Conservation (phyloP, 108 stramenopile genomes). For the Skeletonema potamos region DNA sequence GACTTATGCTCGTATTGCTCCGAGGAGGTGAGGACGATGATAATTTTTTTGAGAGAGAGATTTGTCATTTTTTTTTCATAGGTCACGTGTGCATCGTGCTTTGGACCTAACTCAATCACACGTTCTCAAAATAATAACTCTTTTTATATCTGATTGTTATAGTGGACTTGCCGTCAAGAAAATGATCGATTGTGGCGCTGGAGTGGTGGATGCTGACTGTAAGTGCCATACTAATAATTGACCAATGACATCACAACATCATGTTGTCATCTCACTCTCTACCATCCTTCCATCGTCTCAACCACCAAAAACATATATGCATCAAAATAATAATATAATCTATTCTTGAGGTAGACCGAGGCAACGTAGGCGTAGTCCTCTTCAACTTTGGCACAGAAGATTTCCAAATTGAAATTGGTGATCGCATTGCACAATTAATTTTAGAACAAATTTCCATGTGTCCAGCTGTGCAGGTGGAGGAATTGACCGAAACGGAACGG, state of each 20-base stretch:
- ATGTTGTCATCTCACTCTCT: no score
- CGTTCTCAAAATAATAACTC: no score
- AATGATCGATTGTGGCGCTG: slow-evolving; percentile 96
- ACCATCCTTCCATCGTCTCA: no score
- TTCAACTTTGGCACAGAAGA: slow-evolving; percentile 94
- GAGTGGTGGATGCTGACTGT: slow-evolving; percentile 96
- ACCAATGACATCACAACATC: no score
- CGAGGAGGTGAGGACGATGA: slow-evolving; percentile 45
- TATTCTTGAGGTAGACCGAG: slow-evolving; percentile 60
- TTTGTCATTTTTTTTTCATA: background rate
- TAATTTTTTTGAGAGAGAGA: background rate
- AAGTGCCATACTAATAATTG: no score
- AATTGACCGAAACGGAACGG: slow-evolving; percentile 76
- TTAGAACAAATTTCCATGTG: slow-evolving; percentile 92
- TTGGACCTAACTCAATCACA: no score
- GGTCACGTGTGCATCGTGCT: no score
- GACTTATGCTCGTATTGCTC: slow-evolving; percentile 96
- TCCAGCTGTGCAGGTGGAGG: slow-evolving; percentile 78
- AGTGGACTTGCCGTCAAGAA: slow-evolving; percentile 94
- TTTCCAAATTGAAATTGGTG: slow-evolving; percentile 86
- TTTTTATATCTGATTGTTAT: background rate
- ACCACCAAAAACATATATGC: no score
- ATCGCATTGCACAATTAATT: slow-evolving; percentile 98
- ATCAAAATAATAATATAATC: no score
- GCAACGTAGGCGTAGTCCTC: slow-evolving; percentile 95